Evolutionary conservation across 1,139 yeast genomes (phyloP), one percentile per base, ranked within the genome.

Genomic region (Candida mesenterica): DNA sequence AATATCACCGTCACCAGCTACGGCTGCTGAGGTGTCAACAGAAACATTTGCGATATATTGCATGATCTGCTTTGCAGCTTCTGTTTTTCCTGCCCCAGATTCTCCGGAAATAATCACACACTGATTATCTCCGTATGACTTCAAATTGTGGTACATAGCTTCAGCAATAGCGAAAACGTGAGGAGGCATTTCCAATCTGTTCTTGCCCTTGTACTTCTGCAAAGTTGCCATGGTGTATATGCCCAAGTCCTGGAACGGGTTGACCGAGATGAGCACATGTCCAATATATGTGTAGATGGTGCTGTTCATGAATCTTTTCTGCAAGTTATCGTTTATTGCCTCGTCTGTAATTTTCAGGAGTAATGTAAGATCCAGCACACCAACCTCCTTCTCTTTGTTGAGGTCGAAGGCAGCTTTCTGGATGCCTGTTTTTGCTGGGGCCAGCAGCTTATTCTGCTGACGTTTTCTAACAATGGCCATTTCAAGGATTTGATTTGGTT

Each of bases 81-180:
- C 98, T 5, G 98, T 92, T 60, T 92, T 92, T 34, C 99, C 99
- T 2, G 99, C 98, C 43, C 99, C 99, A 1, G 97, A 88, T 60
- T 94, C 99, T 36, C 99, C 99, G 4, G 97, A 88, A 48, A 94
- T 94, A 52, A 94, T 94, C 28, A 94, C 98, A 74, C 98, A 92
- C 61, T 94, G 98, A 58, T 82, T 89, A 53, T 94, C 98, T 39
- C 86, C 80, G 62, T 94, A 94, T 0, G 95, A 84, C 62, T 90
- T 90, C 80, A 94, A 77, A 59, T 90, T 87, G 64, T 94, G 92
- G 62, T 84, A 92, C 96, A 94, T 90, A 25, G 95, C 68, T 62
- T 94, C 99, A 14, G 99, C 98, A 52, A 92, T 90, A 34, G 97
- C 96, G 62, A 84, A 94, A 29, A 94, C 98, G 65, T 94, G 99